phyloP scores from a whole-genome alignment of 768 basidiomycete species.

The Boletellus ananas region DNA sequence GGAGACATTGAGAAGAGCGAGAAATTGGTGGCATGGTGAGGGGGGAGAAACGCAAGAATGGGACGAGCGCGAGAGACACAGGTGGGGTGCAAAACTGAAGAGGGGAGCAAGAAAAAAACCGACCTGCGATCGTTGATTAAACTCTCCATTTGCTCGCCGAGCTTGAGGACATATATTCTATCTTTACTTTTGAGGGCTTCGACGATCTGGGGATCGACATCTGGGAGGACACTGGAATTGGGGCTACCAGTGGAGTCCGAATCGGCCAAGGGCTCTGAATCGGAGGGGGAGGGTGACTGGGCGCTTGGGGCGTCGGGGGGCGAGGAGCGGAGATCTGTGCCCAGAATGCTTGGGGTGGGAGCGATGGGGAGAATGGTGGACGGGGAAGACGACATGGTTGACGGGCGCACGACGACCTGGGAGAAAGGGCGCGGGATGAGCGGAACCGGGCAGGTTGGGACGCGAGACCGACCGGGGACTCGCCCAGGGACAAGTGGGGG shows the following conservation, averaged over 20 bases:
- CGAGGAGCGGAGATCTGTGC: conserved; percentile 9
- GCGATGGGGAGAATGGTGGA: conserved; percentile 11
- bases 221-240: conserved; percentile 30
- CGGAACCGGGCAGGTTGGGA: neutral
- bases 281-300: conserved; percentile 20
- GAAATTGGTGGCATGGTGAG: neutral
- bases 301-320: conserved; percentile 8
- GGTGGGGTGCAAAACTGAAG: neutral
- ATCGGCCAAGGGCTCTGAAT: conserved; percentile 28
- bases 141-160: conserved; percentile 82
- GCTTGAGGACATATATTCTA: conserved; percentile 80
- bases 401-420: neutral
- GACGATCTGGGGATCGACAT: conserved; percentile 75
- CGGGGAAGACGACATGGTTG: too few species aligned
- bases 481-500: neutral
- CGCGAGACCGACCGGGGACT: too few species aligned
- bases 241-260: conserved; percentile 25
- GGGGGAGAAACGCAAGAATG: neutral
- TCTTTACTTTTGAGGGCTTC: conserved; percentile 88
- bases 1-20: neutral
- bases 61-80: conserved; percentile 6
- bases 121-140: conserved; percentile 74
- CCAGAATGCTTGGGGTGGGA: neutral
- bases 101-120: conserved; percentile 24
- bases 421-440: neutral